Conservation (phyloP, 2,329 filamentous ascomycete genomes). For the Trichoderma simmonsii region DNA sequence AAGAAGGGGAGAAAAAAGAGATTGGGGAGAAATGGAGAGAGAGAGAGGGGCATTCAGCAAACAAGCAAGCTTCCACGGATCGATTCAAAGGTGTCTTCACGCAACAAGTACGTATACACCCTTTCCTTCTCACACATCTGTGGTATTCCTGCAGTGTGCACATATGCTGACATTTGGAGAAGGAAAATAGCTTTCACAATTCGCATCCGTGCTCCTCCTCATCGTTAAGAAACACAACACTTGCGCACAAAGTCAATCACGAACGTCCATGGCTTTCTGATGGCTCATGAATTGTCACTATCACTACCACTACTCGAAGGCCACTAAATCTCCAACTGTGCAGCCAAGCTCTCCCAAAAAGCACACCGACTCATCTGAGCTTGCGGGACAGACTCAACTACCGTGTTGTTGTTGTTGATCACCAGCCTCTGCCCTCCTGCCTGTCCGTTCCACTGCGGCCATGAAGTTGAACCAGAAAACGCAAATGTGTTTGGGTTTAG, state of each 20-base stretch:
- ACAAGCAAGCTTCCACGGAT: neutral
- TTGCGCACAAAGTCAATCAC: neutral
- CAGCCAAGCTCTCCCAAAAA: conserved; percentile 13
- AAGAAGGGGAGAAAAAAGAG: too few species aligned
- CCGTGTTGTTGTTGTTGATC: conserved; percentile 17
- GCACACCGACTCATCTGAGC: conserved; percentile 11
- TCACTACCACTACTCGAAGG: neutral
- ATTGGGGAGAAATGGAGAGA: neutral
- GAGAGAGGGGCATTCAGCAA: neutral
- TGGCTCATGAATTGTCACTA: neutral
- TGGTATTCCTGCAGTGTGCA: neutral
- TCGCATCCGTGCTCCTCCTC: neutral
- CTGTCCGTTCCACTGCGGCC: conserved; percentile 17
- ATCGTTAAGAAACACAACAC: neutral
- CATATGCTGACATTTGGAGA: neutral
- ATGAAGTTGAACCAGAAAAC: conserved; percentile 7
- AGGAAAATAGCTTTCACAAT: too few species aligned
- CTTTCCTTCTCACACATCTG: neutral
- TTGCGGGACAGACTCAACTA: conserved; percentile 11
- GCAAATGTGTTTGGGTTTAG: conserved; percentile 62
- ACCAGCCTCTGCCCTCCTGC: conserved; percentile 6
- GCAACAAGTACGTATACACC: neutral
- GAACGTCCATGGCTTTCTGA: neutral
- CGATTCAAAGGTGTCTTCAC: neutral
- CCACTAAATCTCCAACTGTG: conserved; percentile 5